These are phyloP conservation scores for Phytophthora foliorum DNA, from an alignment of 352 stramenopile genomes.

Conservation along the genomic window DNA sequence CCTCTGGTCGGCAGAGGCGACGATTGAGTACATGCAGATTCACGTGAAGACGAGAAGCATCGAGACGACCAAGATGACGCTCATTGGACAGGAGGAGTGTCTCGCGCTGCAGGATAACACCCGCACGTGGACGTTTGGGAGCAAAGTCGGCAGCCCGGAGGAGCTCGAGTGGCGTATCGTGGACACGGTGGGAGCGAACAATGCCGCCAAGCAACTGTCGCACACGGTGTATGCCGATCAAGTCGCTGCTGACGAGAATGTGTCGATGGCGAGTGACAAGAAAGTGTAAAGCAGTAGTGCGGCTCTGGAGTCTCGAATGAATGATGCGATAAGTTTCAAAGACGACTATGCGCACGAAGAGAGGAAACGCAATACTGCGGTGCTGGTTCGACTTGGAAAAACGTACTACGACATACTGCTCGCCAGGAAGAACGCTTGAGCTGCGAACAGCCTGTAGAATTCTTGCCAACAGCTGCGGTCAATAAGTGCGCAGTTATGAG, in stretches of 20 bases:
- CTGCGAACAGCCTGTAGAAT: too few relatives aligned
- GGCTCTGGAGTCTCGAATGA: too few relatives aligned
- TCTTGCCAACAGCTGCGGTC: too few relatives aligned
- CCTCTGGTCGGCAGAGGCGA: slow-evolving; percentile 34
- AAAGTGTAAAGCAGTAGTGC: not conserved
- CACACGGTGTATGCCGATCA: slow-evolving; percentile 30
- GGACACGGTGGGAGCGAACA: slow-evolving; percentile 36
- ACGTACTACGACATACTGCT: too few relatives aligned
- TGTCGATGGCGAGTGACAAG: not conserved
- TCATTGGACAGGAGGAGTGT: slow-evolving; percentile 49
- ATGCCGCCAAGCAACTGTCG: slow-evolving; percentile 40
- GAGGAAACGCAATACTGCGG: too few relatives aligned
- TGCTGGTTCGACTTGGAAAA: too few relatives aligned
- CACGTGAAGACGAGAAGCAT: slow-evolving; percentile 44
- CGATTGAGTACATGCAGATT: slow-evolving; percentile 53
- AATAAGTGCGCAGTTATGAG: too few relatives aligned
- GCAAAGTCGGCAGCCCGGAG: slow-evolving; percentile 37
- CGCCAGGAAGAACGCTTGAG: too few relatives aligned
- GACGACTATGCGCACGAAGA: too few relatives aligned
- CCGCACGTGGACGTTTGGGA: slow-evolving; percentile 47
- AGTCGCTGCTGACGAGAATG: not conserved
- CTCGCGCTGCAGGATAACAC: slow-evolving; percentile 50
- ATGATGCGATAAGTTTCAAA: too few relatives aligned
- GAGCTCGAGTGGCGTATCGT: slow-evolving; percentile 55
- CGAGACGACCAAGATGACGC: slow-evolving; percentile 52